phyloP scores from a whole-genome alignment of 2,329 filamentous ascomycete species.

The Hymenoscyphus linearis region DNA sequence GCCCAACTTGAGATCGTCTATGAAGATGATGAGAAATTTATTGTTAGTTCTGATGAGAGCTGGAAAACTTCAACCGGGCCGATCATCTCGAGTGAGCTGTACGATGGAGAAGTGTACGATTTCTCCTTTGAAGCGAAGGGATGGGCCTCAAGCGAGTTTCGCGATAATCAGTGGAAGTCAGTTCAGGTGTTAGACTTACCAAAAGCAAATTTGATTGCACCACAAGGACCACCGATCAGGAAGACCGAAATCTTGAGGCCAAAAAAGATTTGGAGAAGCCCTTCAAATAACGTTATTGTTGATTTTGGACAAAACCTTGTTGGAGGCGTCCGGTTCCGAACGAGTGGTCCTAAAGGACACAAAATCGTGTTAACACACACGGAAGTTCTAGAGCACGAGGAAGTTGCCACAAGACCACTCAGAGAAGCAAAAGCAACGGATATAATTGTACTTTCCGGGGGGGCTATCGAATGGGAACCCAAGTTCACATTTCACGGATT shows the following conservation, averaged over 20 bases:
- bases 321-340: conserved; percentile 40
- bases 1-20: conserved; percentile 36
- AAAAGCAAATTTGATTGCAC: conserved; percentile 34
- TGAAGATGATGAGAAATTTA: conserved; percentile 28
- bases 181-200: conserved; percentile 29
- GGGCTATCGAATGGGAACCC: conserved; percentile 34
- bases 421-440: conserved; percentile 36
- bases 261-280: conserved; percentile 35
- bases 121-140: conserved; percentile 30
- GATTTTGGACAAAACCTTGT: conserved; percentile 57
- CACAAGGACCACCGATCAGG: conserved; percentile 41
- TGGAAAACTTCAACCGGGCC: conserved; percentile 36
- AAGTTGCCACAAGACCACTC: conserved; percentile 38
- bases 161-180: conserved; percentile 28
- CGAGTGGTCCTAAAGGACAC: conserved; percentile 35
- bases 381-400: conserved; percentile 41
- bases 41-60: conserved; percentile 34
- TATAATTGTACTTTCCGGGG: conserved; percentile 31
- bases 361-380: conserved; percentile 40
- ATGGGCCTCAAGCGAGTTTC: conserved; percentile 24
- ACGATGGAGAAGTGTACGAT: conserved; percentile 50
- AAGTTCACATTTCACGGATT: conserved; percentile 46
- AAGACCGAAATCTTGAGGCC: conserved; percentile 31
- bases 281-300: conserved; percentile 41
- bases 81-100: conserved; percentile 36